Evolutionary conservation across 1,284 basidiomycete genomes (phyloP).

Genomic region (Trichosporon coremiiforme): DNA sequence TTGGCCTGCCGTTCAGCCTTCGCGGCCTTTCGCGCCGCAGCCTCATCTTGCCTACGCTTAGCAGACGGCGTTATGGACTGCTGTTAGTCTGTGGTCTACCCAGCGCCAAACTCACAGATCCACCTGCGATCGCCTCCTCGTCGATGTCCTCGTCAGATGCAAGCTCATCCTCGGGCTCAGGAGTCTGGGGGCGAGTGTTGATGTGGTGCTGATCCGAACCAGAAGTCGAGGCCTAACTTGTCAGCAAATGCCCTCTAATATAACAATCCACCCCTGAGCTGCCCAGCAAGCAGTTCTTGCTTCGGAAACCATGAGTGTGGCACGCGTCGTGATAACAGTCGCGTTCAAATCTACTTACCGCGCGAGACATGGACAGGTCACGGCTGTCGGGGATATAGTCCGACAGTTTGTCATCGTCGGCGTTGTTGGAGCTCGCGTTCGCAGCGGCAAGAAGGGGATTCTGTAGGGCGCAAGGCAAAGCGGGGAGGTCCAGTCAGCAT

Average conservation of each 20-base stretch:
- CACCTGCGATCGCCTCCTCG: constrained; percentile 34
- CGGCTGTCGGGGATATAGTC: constrained; percentile 53
- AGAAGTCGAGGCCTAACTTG: constrained; percentile 43
- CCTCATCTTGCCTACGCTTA: constrained; percentile 39
- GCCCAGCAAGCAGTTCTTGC: not conserved
- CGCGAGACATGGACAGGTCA: constrained; percentile 52
- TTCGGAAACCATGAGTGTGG: not conserved
- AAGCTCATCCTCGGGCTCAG: constrained; percentile 42
- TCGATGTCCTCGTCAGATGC: constrained; percentile 40
- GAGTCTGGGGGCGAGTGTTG: constrained; percentile 47
- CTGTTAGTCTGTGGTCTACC: not conserved
- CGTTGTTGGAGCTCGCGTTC: constrained; percentile 37
- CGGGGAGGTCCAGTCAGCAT: not conserved
- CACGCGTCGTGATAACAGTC: not conserved
- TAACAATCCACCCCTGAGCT: not conserved
- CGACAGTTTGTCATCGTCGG: constrained; percentile 54
- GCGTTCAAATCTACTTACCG: constrained; percentile 39
- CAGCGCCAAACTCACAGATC: constrained; percentile 18
- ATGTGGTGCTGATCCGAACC: constrained; percentile 49
- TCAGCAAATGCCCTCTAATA: not conserved
- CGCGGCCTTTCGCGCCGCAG: constrained; percentile 46
- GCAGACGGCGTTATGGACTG: constrained; percentile 41
- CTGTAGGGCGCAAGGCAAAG: constrained; percentile 29
- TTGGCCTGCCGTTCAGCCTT: constrained; percentile 49
- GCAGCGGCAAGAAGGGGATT: constrained; percentile 53